Evolutionary conservation across 2,329 filamentous ascomycete genomes (phyloP).

Genomic region (Colletotrichum aenigma): DNA sequence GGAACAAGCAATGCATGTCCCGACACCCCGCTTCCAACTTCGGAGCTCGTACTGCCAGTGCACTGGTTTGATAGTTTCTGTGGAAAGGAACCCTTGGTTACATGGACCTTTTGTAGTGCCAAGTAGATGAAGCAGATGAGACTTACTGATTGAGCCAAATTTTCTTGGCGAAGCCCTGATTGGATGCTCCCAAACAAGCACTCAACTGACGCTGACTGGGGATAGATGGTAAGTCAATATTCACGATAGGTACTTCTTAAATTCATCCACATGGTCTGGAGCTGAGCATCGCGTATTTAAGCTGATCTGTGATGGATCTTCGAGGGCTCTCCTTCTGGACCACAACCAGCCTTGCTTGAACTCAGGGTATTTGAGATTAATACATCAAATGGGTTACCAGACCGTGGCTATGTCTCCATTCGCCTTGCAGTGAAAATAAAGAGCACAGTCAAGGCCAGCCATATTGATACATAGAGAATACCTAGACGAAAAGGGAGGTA

Average conservation of each 20-base stretch:
- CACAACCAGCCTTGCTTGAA: neutral
- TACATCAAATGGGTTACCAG: neutral
- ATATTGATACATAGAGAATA: neutral
- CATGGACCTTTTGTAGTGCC: neutral
- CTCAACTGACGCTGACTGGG: neutral
- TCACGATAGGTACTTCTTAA: neutral
- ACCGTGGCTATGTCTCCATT: neutral
- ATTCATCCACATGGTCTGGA: too few relatives aligned
- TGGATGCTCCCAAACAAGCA: neutral
- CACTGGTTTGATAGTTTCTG: neutral
- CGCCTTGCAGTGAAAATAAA: fast-evolving
- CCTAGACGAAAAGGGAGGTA: neutral
- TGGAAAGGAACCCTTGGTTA: neutral
- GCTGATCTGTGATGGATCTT: fast-evolving
- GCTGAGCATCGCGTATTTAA: neutral
- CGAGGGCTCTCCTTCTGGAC: fast-evolving
- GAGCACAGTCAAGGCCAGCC: neutral
- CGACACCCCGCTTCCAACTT: neutral
- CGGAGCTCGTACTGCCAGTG: neutral
- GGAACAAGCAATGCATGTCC: neutral
- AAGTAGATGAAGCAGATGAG: neutral
- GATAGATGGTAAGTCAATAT: neutral
- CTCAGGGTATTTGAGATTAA: neutral
- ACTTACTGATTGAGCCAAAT: neutral
- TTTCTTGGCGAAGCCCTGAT: neutral